Evolutionary conservation across 1,139 yeast genomes (phyloP), one percentile per base, ranked within the genome.

Genomic region (Yamadazyma siamensis): DNA sequence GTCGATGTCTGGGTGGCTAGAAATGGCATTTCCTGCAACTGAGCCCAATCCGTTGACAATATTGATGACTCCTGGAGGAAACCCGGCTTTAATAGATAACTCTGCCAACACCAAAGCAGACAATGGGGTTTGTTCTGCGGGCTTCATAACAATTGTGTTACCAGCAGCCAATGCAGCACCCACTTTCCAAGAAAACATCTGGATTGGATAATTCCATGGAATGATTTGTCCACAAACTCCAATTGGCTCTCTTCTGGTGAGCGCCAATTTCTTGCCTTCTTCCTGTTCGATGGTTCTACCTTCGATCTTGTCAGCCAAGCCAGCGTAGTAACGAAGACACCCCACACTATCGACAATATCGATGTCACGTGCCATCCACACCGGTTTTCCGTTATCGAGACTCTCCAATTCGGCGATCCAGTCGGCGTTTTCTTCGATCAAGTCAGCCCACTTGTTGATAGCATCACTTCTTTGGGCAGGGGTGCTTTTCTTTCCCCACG

Each of bases 341-440:
- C 63, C 67, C 43, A 71, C 59, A 34, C 75, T 63, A 43, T 75
- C 71, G 12, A 52, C 67, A 22, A 80, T 62, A 47, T 81, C 89
- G 7, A 40, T 39, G 21, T 36, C 39, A 27, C 43, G 35, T 10
- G 47, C 46, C 50, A 66, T 65, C 38, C 65, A 62, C 43, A 76
- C 59, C 28, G 84, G 75, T 57, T 80, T 80, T 50, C 88, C 88
- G 39, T 80, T 77, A 50, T 80, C 87, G 57, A 79, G 61, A 14
- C 85, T 71, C 59, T 80, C 88, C 42, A 80, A 71, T 25, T 75
- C 61, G 16, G 79, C 73, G 32, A 80, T 47, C 21, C 68, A 47
- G 25, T 77, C 82, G 25, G 61, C 54, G 40, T 77, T 61, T 38
- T 65, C 56, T 33, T 75, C 79, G 46, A 78, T 50, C 39, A 74